These are phyloP conservation scores for Xylaria flabelliformis DNA, from an alignment of 495 filamentous ascomycete genomes.

Conservation along the genomic window DNA sequence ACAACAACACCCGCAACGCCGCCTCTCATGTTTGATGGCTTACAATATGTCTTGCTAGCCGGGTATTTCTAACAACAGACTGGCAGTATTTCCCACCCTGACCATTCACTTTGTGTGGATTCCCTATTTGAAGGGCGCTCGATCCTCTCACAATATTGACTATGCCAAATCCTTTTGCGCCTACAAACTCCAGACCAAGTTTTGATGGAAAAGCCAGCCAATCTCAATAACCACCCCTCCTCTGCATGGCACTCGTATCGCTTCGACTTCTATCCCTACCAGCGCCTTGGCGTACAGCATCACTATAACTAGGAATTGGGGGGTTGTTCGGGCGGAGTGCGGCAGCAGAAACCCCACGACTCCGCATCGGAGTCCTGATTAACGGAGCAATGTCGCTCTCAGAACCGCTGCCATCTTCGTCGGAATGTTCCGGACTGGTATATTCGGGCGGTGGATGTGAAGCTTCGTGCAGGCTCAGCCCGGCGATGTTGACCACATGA, in stretches of 20 bases:
- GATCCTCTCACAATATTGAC: not conserved
- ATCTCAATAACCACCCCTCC: constrained; percentile 9
- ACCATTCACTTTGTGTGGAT: constrained; percentile 1
- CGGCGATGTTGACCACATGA: constrained; percentile 46
- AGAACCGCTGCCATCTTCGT: constrained; percentile 58
- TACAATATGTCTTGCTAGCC: constrained; percentile 20
- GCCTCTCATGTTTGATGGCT: constrained; percentile 27
- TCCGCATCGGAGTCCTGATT: constrained; percentile 45
- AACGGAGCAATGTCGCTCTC: constrained; percentile 50
- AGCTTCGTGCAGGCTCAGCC: constrained; percentile 45
- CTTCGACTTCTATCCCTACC: constrained; percentile 53
- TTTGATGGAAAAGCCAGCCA: not conserved
- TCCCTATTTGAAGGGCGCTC: not conserved
- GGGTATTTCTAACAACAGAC: constrained; percentile 29
- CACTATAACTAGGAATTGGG: constrained; percentile 71
- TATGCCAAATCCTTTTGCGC: constrained; percentile 22
- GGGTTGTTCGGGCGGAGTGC: constrained; percentile 53
- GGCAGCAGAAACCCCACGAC: constrained; percentile 50
- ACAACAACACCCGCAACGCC: constrained; percentile 19
- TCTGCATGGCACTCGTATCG: constrained; percentile 37
- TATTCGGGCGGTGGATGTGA: constrained; percentile 72
- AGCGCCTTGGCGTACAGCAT: constrained; percentile 61
- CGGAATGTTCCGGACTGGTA: constrained; percentile 67
- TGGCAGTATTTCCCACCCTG: constrained; percentile 10
- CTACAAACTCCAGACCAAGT: constrained; percentile 18